These are phyloP conservation scores for Ensete glaucum DNA, from an alignment of 176 grass and related monocot genomes.

Conservation along the genomic window DNA sequence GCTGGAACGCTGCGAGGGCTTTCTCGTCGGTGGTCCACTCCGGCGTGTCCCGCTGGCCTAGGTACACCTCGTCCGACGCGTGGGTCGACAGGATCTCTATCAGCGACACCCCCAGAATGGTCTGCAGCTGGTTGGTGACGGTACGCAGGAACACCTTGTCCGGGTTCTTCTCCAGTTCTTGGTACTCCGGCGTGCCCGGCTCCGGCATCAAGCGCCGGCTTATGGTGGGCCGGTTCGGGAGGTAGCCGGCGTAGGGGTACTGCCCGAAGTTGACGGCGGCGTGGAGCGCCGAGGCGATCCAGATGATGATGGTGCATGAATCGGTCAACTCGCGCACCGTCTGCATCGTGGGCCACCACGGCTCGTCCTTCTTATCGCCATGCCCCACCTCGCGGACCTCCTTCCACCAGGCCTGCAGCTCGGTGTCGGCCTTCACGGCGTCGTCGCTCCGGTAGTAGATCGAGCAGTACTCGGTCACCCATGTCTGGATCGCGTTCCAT, in stretches of 20 bases:
- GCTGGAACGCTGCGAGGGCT: no score
- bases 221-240: conserved; percentile 11
- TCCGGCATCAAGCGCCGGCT: conserved; percentile 15
- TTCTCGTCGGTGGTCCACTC: no score
- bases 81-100: no score
- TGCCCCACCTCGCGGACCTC: conserved; percentile 11
- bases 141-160: background rate
- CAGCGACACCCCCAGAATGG: no score
- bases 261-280: conserved; percentile 24
- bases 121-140: background rate
- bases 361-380: conserved; percentile 11
- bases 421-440: no score
- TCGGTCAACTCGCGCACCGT: background rate
- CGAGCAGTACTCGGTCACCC: no score
- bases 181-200: background rate
- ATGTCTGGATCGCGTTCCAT: no score
- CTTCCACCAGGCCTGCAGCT: background rate
- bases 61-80: no score
- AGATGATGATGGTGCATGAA: conserved; percentile 18
- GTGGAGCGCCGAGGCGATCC: conserved; percentile 24
- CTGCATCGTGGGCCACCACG: conserved; percentile 7
- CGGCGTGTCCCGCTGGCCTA: no score
- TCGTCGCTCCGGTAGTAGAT: no score
- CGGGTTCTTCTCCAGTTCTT: conserved; percentile 6
- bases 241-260: conserved; percentile 19